Conservation (phyloP, 2,329 filamentous ascomycete species). For the Botrytis squamosa region DNA sequence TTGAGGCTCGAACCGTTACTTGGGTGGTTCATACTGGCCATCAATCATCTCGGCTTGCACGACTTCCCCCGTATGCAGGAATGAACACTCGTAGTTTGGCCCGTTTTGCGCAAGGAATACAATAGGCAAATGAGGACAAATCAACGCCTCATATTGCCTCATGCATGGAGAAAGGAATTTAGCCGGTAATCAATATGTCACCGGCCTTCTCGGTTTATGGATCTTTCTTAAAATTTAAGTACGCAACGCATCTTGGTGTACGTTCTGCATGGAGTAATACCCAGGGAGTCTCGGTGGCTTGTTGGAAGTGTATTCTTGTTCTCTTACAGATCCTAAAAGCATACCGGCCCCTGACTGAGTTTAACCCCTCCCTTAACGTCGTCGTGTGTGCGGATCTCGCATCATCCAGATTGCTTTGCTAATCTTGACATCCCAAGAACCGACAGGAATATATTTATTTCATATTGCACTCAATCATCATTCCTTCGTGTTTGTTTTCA, state of each 20-base stretch:
- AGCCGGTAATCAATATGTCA: background rate
- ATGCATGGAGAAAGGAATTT: background rate
- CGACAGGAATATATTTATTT: background rate
- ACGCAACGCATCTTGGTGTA: background rate
- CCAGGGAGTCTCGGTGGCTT: background rate
- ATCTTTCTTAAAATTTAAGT: background rate
- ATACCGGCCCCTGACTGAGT: background rate
- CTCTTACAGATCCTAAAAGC: background rate
- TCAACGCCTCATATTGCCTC: background rate
- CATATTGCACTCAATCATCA: background rate
- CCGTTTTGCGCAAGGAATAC: background rate
- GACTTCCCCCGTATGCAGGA: background rate
- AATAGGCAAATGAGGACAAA: background rate
- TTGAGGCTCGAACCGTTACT: background rate
- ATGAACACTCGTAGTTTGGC: background rate
- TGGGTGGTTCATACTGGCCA: background rate
- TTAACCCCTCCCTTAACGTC: background rate
- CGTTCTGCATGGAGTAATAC: background rate
- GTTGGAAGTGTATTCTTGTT: background rate
- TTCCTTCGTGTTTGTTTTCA: background rate
- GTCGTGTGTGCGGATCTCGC: background rate
- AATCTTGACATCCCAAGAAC: background rate
- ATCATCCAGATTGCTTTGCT: background rate
- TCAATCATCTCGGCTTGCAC: background rate
- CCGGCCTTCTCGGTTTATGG: background rate